phyloP scores from a whole-genome alignment of 805 yeast species.

The Candida yuanshanica region DNA sequence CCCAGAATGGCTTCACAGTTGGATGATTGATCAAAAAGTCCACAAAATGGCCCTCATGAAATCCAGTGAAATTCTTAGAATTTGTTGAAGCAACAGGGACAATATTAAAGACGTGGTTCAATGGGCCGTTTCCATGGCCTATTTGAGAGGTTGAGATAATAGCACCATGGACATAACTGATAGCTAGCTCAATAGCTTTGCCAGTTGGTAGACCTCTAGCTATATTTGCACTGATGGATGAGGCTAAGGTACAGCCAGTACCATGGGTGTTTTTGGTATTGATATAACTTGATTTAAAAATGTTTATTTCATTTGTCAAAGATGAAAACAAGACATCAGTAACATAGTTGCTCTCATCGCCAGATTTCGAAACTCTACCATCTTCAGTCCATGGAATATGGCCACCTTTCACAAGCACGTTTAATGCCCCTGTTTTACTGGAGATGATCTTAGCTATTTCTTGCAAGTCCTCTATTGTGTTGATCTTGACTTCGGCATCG shows the following conservation, averaged over 20 bases:
- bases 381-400: slow-evolving; percentile 45
- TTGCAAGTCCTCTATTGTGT: slow-evolving; percentile 35
- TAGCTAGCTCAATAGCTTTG: slow-evolving; percentile 48
- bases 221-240: slow-evolving; percentile 71
- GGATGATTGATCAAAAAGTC: slow-evolving; percentile 54
- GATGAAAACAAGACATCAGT: slow-evolving; percentile 52
- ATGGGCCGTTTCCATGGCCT: slow-evolving; percentile 64
- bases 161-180: slow-evolving; percentile 64
- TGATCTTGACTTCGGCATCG: slow-evolving; percentile 24
- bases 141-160: slow-evolving; percentile 40
- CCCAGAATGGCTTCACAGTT: slow-evolving; percentile 49
- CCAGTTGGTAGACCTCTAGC: slow-evolving; percentile 47
- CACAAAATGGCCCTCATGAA: slow-evolving; percentile 29
- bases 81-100: slow-evolving; percentile 8
- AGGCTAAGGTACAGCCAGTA: slow-evolving; percentile 84
- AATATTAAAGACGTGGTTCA: slow-evolving; percentile 55
- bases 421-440: slow-evolving; percentile 36
- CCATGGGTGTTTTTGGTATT: slow-evolving; percentile 68
- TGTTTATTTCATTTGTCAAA: slow-evolving; percentile 26
- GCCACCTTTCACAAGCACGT: slow-evolving; percentile 76
- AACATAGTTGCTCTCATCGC: slow-evolving; percentile 29
- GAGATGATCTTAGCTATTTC: slow-evolving; percentile 35
- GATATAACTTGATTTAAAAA: slow-evolving; percentile 42
- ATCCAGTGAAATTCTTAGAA: slow-evolving; percentile 3
- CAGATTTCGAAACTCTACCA: slow-evolving; percentile 9